Evolutionary conservation across 371 early-diverging fungal genomes (phyloP), one percentile per base, ranked within the genome.

Genomic region (Nematocida sp.): DNA sequence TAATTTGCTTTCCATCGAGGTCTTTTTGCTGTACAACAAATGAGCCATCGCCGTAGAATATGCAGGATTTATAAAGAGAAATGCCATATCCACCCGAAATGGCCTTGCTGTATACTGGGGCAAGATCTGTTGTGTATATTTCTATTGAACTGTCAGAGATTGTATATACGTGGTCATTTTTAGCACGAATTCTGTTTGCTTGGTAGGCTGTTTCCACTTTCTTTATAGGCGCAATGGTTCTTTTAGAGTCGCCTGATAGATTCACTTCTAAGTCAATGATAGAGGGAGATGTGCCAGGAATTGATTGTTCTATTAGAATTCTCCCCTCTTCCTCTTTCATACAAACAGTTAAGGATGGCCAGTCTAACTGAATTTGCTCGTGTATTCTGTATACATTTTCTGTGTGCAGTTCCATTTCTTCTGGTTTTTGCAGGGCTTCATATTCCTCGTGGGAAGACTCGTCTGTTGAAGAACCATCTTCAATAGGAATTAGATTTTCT

Each of bases 61-160:
- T 7, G 4, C 23, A 55, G 23, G 72, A n/a, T 39, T 52, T 55
- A 15, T 57, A 50, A 9, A 52, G 6, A 46, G 45, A 55, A 20
- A 74, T 50, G 23, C 67, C 74, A 55, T 74, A 74, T 25, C 74
- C 74, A 11, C 74, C 74, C 0, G 2, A 6, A 66, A 74, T 74
- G 3, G 9, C 20, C 20, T 39, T 27, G 46, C 7, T 33, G 4
- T n/a, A 25, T n/a, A 27, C 20, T 18, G 18, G 18, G 13, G 2
- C n/a, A 9, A 71, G 42, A 3, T 39, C 18, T 18, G 25, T 11
- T 25, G 54, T n/a, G 4, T 56, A 40, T 55, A 54, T 27, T 15
- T 33, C 15, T 11, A 71, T 18, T 9, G 54, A 40, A 1, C 20
- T 56, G 5, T 74, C 66, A 33, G 74, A 54, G 25, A 74, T 47